Conservation (phyloP, 129 eudicot genomes). For the Flaveria sonorensis region DNA sequence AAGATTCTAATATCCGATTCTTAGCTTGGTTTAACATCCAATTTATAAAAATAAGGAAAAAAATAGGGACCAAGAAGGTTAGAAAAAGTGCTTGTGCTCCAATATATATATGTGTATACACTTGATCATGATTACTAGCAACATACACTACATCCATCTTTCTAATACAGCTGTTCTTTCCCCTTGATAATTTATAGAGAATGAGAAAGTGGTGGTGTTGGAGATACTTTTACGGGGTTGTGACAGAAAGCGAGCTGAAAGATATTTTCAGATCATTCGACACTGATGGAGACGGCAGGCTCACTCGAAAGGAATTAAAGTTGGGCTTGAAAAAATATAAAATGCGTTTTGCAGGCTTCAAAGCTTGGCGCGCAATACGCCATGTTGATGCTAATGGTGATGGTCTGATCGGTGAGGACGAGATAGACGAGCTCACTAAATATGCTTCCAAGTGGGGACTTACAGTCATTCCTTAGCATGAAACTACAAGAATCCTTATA, state of each 20-base stretch:
- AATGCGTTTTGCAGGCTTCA: conserved; percentile 22
- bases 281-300: conserved; percentile 42
- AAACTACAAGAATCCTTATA: neutral
- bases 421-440: conserved; percentile 37
- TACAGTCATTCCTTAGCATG: neutral
- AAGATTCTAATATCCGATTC: neutral
- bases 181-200: neutral
- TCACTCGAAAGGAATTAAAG: conserved; percentile 45
- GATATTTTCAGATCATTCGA: conserved; percentile 32
- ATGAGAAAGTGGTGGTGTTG: conserved; percentile 31
- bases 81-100: neutral
- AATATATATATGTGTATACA: neutral
- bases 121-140: neutral
- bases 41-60: neutral
- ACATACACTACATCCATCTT: conserved; percentile 15
- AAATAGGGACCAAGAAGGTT: neutral
- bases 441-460: conserved; percentile 41
- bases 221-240: conserved; percentile 7
- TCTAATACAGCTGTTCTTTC: neutral
- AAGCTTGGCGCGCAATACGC: conserved; percentile 37
- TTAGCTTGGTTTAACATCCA: conserved; percentile 20
- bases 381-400: conserved; percentile 47
- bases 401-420: conserved; percentile 46
- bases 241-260: conserved; percentile 22
- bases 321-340: conserved; percentile 40